Percentiles rank a stretch among this genome's conserved stretches.
These are phyloP conservation scores for Pouteria glomerata DNA, from an alignment of 148 eudicot species.

Conservation along the genomic window DNA sequence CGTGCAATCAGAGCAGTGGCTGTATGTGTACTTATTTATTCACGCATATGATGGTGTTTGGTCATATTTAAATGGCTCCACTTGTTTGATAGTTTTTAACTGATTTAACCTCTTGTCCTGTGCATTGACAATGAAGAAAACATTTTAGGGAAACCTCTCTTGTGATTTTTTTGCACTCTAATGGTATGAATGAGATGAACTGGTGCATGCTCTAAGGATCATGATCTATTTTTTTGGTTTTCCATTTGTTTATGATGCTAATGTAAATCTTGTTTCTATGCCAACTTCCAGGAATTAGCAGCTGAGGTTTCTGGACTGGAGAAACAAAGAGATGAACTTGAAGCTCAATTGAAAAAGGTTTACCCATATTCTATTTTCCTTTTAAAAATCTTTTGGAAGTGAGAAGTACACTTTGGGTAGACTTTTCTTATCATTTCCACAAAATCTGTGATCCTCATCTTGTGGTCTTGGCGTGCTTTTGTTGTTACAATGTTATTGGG, in stretches of 20 bases:
- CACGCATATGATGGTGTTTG: background rate
- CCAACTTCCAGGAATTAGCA: slow-evolving; percentile 58
- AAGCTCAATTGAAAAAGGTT: slow-evolving; percentile 88
- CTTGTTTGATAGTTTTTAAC: background rate
- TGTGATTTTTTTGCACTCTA: background rate
- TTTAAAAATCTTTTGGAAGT: background rate
- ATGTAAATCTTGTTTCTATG: slow-evolving; percentile 13
- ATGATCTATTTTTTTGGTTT: background rate
- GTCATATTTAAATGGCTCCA: background rate
- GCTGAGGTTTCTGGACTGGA: slow-evolving; percentile 79
- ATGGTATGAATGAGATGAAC: background rate
- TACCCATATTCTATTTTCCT: background rate
- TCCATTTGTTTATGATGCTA: slow-evolving; percentile 8
- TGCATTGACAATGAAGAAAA: background rate
- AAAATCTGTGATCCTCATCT: background rate
- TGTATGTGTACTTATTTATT: background rate
- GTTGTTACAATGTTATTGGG: background rate
- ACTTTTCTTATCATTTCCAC: background rate
- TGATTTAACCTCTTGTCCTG: background rate
- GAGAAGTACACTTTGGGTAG: background rate
- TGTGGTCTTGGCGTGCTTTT: background rate
- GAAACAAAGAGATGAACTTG: slow-evolving; percentile 85
- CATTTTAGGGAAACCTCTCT: background rate
- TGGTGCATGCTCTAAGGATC: background rate
- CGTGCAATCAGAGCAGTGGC: background rate